Evolutionary conservation across 768 basidiomycete species (phyloP).

Genomic region (Omphalotus guepiniiformis): DNA sequence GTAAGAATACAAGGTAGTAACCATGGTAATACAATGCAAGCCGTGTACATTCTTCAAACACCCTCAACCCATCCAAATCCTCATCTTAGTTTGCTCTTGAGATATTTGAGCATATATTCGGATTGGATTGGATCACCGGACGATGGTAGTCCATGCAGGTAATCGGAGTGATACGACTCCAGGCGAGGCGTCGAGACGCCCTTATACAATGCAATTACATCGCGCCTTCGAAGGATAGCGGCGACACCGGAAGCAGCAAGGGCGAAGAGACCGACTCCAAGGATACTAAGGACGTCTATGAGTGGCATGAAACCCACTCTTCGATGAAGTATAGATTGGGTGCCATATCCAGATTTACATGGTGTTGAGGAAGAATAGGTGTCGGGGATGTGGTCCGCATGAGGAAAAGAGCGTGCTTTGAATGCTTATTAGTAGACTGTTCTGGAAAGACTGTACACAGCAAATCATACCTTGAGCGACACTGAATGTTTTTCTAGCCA

Average conservation of each 20-base stretch:
- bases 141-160: neutral
- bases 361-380: neutral
- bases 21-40: too few species aligned
- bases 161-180: neutral
- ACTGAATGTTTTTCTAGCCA: too few species aligned
- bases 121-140: neutral
- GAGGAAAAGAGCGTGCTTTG: too few species aligned
- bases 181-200: neutral
- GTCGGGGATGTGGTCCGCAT: too few species aligned
- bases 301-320: constrained; percentile 6
- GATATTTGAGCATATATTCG: constrained; percentile 2
- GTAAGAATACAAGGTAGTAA: too few species aligned
- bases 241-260: constrained; percentile 1
- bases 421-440: too few species aligned
- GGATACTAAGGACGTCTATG: constrained; percentile 4
- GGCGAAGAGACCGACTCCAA: constrained; percentile 5
- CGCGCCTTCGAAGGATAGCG: neutral
- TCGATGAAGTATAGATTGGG: neutral
- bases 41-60: too few species aligned
- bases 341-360: neutral
- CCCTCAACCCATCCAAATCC: too few species aligned
- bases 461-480: too few species aligned
- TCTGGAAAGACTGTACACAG: too few species aligned
- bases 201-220: neutral
- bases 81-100: constrained; percentile 4